These are phyloP conservation scores for Alliaria petiolata DNA, from an alignment of 345 rosid genomes.

Conservation along the genomic window DNA sequence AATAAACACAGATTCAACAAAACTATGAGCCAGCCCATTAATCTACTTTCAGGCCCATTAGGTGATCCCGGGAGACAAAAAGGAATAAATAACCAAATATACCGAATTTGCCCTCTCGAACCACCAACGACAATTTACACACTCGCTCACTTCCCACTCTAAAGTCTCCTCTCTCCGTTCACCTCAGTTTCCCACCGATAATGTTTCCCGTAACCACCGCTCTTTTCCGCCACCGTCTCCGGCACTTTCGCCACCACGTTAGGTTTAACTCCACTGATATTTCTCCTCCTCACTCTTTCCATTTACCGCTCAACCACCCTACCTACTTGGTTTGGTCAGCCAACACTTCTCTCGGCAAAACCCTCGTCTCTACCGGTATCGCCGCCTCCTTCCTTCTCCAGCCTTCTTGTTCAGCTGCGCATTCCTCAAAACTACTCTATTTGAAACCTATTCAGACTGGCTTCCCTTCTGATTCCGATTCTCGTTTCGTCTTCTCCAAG, in stretches of 20 bases:
- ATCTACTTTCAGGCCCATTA: neutral
- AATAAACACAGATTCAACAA: neutral
- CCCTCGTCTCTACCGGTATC: slow-evolving; percentile 90
- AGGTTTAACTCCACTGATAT: neutral
- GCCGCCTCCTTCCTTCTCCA: slow-evolving; percentile 80
- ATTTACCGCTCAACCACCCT: slow-evolving; percentile 64
- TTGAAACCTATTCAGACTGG: slow-evolving; percentile 91
- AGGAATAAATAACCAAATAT: neutral
- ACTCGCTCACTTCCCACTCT: neutral
- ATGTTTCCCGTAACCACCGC: slow-evolving; percentile 28
- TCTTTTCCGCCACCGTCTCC: slow-evolving; percentile 28
- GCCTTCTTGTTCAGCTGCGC: slow-evolving; percentile 24
- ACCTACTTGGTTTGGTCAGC: slow-evolving; percentile 73
- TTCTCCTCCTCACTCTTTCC: slow-evolving; percentile 11
- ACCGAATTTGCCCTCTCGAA: neutral
- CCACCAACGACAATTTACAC: neutral
- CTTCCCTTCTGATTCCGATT: slow-evolving; percentile 89
- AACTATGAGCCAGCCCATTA: neutral
- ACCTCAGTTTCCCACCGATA: neutral
- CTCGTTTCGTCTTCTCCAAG: slow-evolving; percentile 66
- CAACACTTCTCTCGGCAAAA: slow-evolving; percentile 92
- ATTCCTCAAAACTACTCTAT: slow-evolving; percentile 50
- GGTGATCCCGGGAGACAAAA: neutral
- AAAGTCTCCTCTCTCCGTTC: neutral
- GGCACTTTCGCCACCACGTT: neutral